Evolutionary conservation across 192 early-diverging fungal species (phyloP), one percentile per base, ranked within the genome.

Genomic region (Rhizoclosmatium sp.): DNA sequence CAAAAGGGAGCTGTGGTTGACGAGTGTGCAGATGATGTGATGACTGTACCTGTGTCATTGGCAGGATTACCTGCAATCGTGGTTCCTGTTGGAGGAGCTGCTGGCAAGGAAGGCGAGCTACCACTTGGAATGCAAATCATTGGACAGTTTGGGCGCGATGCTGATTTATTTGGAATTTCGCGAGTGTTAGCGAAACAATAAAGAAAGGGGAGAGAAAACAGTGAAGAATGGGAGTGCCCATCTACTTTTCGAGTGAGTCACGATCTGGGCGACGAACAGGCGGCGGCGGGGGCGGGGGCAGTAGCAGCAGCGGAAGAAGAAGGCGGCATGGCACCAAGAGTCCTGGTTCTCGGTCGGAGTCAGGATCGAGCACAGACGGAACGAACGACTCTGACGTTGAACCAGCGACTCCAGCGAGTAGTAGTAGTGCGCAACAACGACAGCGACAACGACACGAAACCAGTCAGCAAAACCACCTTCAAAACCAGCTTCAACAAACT

Each of bases 11-110:
- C 82, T 85, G 9, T 94, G 92, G 87, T 95, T 54, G 92, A 94
- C 78, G 97, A 98, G n/a, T 97, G 93, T 71, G 83, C 94, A 49
- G 93, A 94, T 78, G 97, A 98, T 85, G 92, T 96, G 16, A 89
- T 97, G 87, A 97, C 95, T 4, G 91, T 97, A 1, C 93, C 97
- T 16, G 93, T 93, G 3, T 94, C 92, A 70, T 83, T 98, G 71
- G 95, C 95, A 0, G 97, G 97, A 46, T 69, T 91, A 9, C 82
- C 81, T 41, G 83, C 83, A 2, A n/a, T 85, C 21, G 74, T 60
- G 10, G 47, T 88, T 4, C 86, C 86, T 2, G 23, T 39, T 4
- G 44, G 54, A 12, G 49, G 39, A 19, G 39, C 62, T 78, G 62
- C 64, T 54, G 59, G 51, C 10, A 16, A 3, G 10, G 74, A 80